A percentile compares a stretch with the other conserved stretches of the same genome.
phyloP scores from a whole-genome alignment of 129 eudicot genomes.

The Flaveria bidentis region DNA sequence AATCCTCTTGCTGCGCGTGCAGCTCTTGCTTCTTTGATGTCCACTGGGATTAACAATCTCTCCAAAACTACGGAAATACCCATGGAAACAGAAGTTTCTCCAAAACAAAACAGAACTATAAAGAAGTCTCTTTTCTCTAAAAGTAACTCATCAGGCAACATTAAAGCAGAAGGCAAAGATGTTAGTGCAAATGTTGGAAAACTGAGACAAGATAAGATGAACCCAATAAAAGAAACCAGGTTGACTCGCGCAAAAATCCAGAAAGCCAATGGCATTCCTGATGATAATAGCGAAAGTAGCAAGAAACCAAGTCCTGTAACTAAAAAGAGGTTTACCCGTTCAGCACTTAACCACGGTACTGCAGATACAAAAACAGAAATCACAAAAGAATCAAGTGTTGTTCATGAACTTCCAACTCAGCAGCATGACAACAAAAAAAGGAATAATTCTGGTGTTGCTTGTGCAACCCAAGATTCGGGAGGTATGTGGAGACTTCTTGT shows the following conservation, averaged over 20 bases:
- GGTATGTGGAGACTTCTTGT: conserved; percentile 31
- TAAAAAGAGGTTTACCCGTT: conserved; percentile 49
- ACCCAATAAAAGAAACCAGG: conserved; percentile 32
- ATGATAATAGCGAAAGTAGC: conserved; percentile 24
- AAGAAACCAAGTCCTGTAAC: conserved; percentile 21
- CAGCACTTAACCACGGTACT: conserved; percentile 34
- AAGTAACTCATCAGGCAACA: conserved; percentile 13
- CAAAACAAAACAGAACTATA: conserved; percentile 25
- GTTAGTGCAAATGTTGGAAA: conserved; percentile 1
- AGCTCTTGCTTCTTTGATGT: conserved; percentile 61
- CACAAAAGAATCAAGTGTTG: conserved; percentile 19
- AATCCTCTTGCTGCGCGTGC: conserved; percentile 84
- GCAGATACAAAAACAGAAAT: conserved; percentile 25
- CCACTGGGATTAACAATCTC: conserved; percentile 15
- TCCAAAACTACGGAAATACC: conserved; percentile 8
- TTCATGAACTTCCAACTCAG: conserved; percentile 13
- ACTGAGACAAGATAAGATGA: conserved; percentile 21
- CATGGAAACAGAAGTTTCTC: conserved; percentile 29
- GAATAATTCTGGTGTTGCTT: conserved; percentile 19
- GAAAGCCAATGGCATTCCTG: conserved; percentile 29
- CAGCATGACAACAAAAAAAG: conserved; percentile 31
- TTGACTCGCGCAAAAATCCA: conserved; percentile 40
- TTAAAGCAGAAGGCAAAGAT: conserved; percentile 10
- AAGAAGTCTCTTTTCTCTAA: conserved; percentile 47
- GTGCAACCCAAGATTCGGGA: conserved; percentile 28